phyloP scores from a whole-genome alignment of 139 green algal genomes.

The Chlamydomonas applanata region DNA sequence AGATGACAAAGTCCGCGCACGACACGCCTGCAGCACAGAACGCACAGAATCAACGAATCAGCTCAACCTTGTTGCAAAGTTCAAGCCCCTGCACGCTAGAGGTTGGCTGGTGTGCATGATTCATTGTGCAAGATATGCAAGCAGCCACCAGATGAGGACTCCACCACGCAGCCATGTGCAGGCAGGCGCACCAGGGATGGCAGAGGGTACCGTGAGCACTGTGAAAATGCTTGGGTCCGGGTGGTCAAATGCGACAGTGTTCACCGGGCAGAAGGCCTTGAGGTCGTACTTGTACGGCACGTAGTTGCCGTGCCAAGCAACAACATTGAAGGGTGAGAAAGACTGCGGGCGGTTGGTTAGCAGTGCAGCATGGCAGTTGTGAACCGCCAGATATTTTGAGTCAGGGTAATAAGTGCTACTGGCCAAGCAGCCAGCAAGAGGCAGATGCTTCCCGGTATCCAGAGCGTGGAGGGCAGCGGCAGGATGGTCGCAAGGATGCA shows the following conservation, averaged over 20 bases:
- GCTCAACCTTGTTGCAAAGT: background rate
- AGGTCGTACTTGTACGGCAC: conserved; percentile 76
- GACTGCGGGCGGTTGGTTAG: too few species aligned
- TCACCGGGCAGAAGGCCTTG: conserved; percentile 81
- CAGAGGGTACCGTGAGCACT: conserved; percentile 79
- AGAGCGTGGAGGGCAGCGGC: too few species aligned
- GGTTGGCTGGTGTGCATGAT: background rate
- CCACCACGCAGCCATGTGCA: background rate
- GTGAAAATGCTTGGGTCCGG: conserved; percentile 96
- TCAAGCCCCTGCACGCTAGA: background rate
- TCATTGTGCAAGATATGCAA: background rate
- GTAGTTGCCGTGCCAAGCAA: conserved; percentile 71
- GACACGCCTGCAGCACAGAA: conserved; percentile 53
- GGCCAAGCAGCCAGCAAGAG: too few species aligned
- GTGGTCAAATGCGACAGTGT: conserved; percentile 60
- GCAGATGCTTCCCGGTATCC: too few species aligned
- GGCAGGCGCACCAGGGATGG: conserved; percentile 38
- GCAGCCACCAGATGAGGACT: background rate
- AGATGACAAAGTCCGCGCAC: conserved; percentile 93
- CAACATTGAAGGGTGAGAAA: conserved; percentile 95
- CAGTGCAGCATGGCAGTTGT: too few species aligned
- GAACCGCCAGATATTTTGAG: too few species aligned
- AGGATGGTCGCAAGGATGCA: too few species aligned
- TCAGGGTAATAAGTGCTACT: too few species aligned
- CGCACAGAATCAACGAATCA: background rate